These are phyloP conservation scores for Byssochlamys sp. DNA, from an alignment of 2,329 filamentous ascomycete genomes.

Conservation along the genomic window DNA sequence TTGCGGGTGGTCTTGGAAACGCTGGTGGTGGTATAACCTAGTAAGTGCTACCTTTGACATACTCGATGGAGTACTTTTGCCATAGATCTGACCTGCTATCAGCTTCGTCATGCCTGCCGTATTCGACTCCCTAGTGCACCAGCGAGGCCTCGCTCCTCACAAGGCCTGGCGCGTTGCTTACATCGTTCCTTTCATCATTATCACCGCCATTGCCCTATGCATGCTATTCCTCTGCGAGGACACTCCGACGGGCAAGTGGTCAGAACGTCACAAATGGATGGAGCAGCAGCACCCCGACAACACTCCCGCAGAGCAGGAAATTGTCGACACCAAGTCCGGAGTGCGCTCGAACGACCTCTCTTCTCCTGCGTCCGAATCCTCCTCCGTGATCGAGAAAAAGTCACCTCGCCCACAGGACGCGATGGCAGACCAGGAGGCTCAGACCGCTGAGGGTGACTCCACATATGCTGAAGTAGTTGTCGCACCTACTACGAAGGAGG, in stretches of 20 bases:
- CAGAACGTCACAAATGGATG: slow-evolving; percentile 54
- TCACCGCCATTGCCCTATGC: slow-evolving; percentile 54
- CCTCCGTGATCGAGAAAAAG: slow-evolving; percentile 26
- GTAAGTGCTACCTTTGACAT: slow-evolving; percentile 11
- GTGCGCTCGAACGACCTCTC: slow-evolving; percentile 14
- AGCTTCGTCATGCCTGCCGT: slow-evolving; percentile 82
- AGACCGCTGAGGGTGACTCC: slow-evolving; percentile 41
- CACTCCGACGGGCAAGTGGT: slow-evolving; percentile 74
- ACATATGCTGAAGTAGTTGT: slow-evolving; percentile 51
- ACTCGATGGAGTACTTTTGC: background rate
- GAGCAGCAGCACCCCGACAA: slow-evolving; percentile 29
- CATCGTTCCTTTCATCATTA: slow-evolving; percentile 70
- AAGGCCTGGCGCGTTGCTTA: slow-evolving; percentile 78
- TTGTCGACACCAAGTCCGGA: slow-evolving; percentile 21
- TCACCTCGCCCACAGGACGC: slow-evolving; percentile 15
- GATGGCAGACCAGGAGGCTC: slow-evolving; percentile 33
- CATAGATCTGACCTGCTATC: slow-evolving; percentile 1
- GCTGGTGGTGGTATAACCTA: slow-evolving; percentile 84
- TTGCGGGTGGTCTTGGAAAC: slow-evolving; percentile 78
- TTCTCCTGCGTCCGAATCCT: slow-evolving; percentile 14
- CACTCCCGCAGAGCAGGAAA: slow-evolving; percentile 15
- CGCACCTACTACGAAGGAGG: slow-evolving; percentile 54
- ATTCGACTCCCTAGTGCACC: slow-evolving; percentile 61
- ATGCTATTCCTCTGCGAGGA: slow-evolving; percentile 70
- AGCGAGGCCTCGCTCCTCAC: slow-evolving; percentile 52